Evolutionary conservation across 768 basidiomycete genomes (phyloP), one percentile per base, ranked within the genome.

Genomic region (Candolleomyces efflorescens): DNA sequence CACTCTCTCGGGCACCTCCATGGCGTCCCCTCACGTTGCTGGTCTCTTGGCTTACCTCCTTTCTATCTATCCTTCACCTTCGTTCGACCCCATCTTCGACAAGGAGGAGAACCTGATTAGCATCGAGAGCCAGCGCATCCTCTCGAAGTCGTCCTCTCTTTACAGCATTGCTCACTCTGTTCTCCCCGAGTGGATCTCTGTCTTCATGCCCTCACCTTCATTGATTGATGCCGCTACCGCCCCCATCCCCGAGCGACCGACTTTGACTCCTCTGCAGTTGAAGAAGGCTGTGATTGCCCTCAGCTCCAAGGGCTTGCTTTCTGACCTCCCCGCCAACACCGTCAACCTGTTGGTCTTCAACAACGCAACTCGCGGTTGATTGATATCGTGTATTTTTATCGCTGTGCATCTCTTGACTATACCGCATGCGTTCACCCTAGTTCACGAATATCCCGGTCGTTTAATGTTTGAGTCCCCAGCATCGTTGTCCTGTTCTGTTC

Each of bases 11-110:
- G 93, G 93, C 44, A 94, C 93, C 7, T 93, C 90, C 15, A 97
- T 97, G 94, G 94, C 95, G 13, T 91, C 91, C 6, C 96, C 96
- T 47, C 94, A 96, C 75, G 86, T 83, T 44, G 90, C 91, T 57
- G 96, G 96, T 63, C 75, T 97, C 54, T 75, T 92, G 53, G 95
- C 95, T 12, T 98, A 98, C 81, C 81, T 94, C 61, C 83, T 98
- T 58, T 94, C 92, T 23, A 81, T 96, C 66, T 90, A 94, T 75
- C 90, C 89, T 3, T 85, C 85, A 0, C 62, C 71, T 50, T 71
- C 76, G 1, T 92, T 91, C 70, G 67, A 84, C 69, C 87, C 88
- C 17, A 54, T 62, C 4, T 64, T 84, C 59, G 65, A 71, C 55
- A 59, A 69, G 20, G 71, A 76, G 48, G 68, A 74, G 56, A 62